Conservation (phyloP, 2,329 filamentous ascomycete species). For the Aspergillus viridinutans region DNA sequence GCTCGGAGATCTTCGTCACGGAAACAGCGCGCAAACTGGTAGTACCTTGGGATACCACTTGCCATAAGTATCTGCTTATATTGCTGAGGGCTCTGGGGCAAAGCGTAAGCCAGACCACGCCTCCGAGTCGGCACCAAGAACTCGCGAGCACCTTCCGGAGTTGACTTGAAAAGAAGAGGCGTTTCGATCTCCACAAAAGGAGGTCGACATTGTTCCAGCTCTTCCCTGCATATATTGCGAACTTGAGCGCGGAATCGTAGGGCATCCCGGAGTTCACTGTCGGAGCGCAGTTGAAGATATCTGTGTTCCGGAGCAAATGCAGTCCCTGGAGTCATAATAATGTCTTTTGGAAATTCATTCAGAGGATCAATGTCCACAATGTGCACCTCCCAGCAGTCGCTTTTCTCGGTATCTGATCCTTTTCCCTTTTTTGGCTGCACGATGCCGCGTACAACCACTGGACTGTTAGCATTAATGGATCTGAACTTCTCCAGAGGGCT, state of each 20-base stretch:
- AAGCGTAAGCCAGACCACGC: slow-evolving; percentile 74
- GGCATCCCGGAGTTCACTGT: slow-evolving; percentile 61
- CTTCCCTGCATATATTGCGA: slow-evolving; percentile 49
- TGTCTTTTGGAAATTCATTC: slow-evolving; percentile 68
- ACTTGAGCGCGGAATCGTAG: slow-evolving; percentile 66
- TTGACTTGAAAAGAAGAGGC: slow-evolving; percentile 93
- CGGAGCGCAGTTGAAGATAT: slow-evolving; percentile 80
- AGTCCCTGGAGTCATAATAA: slow-evolving; percentile 71
- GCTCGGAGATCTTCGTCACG: slow-evolving; percentile 89
- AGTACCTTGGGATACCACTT: slow-evolving; percentile 75
- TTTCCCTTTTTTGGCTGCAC: slow-evolving; percentile 41
- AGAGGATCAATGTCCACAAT: slow-evolving; percentile 62
- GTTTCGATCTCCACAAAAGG: slow-evolving; percentile 80
- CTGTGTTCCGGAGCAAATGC: slow-evolving; percentile 70
- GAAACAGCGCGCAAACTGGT: slow-evolving; percentile 91
- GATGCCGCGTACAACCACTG: slow-evolving; percentile 51
- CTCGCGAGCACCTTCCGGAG: slow-evolving; percentile 89
- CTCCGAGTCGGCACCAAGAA: slow-evolving; percentile 86
- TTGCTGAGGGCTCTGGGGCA: slow-evolving; percentile 95
- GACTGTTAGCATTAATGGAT: slow-evolving; percentile 47
- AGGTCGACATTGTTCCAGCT: slow-evolving; percentile 51
- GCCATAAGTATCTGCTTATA: slow-evolving; percentile 99
- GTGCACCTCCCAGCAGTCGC: slow-evolving; percentile 54
- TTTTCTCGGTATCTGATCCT: slow-evolving; percentile 22
- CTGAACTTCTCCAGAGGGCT: slow-evolving; percentile 41